These are phyloP conservation scores for Saccharomycopsis synnaedendra DNA, from an alignment of 805 yeast genomes.

Conservation along the genomic window DNA sequence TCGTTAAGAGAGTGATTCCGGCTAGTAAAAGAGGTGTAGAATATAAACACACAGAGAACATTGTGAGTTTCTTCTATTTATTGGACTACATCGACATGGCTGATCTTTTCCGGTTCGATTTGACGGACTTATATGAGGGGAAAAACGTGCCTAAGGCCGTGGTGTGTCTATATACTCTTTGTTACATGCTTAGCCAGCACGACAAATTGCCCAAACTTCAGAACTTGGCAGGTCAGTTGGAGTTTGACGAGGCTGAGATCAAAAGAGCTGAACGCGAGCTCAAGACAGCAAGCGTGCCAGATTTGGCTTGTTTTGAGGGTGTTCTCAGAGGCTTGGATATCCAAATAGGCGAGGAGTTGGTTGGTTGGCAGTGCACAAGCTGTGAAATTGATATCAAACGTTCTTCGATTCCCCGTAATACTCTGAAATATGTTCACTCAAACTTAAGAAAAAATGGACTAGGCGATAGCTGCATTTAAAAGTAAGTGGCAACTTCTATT, in stretches of 20 bases:
- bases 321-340: constrained; percentile 10
- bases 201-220: constrained; percentile 49
- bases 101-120: constrained; percentile 77
- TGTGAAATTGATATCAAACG: no score
- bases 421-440: no score
- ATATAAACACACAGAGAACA: constrained; percentile 88
- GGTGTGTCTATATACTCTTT: constrained; percentile 83
- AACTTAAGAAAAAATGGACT: no score
- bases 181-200: constrained; percentile 54
- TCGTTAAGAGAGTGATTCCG: constrained; percentile 42
- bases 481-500: no score
- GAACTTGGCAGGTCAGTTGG: constrained; percentile 48
- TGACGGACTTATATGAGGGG: constrained; percentile 86
- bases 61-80: constrained; percentile 68
- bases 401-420: no score
- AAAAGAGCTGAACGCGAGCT: constrained; percentile 49
- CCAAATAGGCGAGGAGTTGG: not conserved
- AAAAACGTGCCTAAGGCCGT: constrained; percentile 90
- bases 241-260: constrained; percentile 60
- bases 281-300: constrained; percentile 65
- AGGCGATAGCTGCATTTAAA: no score
- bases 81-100: constrained; percentile 68
- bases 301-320: constrained; percentile 37
- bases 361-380: constrained; percentile 2
- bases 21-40: constrained; percentile 49